Percentiles rank a stretch among this genome's conserved stretches.
phyloP scores from a whole-genome alignment of 768 basidiomycete species.

The Pleurotus salmoneostramineus region DNA sequence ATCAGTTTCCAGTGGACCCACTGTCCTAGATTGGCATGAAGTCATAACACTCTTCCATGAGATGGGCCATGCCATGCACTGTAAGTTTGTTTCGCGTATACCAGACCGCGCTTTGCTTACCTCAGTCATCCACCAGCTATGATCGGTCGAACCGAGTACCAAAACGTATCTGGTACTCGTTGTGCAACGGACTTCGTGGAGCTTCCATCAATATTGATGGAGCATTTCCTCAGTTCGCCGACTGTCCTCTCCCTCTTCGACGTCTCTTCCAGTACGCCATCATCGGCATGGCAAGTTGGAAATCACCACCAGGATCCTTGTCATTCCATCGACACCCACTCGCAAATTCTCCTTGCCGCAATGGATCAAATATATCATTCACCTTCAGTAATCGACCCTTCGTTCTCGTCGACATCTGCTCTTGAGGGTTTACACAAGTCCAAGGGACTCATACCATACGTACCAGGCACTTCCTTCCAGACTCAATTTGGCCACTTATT shows the following conservation, averaged over 20 bases:
- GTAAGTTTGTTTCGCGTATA: slow-evolving; percentile 44
- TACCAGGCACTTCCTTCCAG: slow-evolving; percentile 86
- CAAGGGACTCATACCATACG: slow-evolving; percentile 80
- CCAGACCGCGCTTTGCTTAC: too few species aligned
- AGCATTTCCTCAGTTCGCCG: slow-evolving; percentile 89
- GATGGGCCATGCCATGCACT: slow-evolving; percentile 99
- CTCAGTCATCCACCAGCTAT: slow-evolving; percentile 57
- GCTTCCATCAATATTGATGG: slow-evolving; percentile 97
- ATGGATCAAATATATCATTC: slow-evolving; percentile 93
- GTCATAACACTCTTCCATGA: slow-evolving; percentile 95
- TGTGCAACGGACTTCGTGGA: slow-evolving; percentile 99
- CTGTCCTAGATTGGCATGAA: slow-evolving; percentile 86
- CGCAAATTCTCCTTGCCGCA: slow-evolving; percentile 84
- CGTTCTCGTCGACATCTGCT: slow-evolving; percentile 72
- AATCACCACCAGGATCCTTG: slow-evolving; percentile 76
- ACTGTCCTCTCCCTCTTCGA: slow-evolving; percentile 79
- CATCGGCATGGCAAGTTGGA: slow-evolving; percentile 42
- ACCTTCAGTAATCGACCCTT: slow-evolving; percentile 40
- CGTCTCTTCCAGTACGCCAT: slow-evolving; percentile 33
- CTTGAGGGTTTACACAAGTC: slow-evolving; percentile 59
- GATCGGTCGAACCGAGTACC: slow-evolving; percentile 96
- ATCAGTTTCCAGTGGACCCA: slow-evolving; percentile 55
- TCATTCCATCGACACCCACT: slow-evolving; percentile 82
- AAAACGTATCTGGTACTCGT: slow-evolving; percentile 96
- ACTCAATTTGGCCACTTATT: slow-evolving; percentile 95